phyloP scores from a whole-genome alignment of 1,284 basidiomycete genomes.

The Leccinum insigne region DNA sequence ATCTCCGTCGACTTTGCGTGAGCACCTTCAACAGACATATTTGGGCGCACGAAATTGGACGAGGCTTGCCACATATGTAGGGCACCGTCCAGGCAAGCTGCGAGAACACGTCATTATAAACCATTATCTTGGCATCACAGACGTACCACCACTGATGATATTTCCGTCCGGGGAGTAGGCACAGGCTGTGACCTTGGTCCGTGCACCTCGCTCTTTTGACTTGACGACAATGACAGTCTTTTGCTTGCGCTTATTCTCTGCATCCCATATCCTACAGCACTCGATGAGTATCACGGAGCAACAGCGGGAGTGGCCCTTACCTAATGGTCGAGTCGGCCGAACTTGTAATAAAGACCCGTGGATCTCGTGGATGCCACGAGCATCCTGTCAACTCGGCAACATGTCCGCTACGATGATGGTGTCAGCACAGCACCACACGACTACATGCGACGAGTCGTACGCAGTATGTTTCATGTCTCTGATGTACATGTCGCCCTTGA shows the following conservation, averaged over 20 bases:
- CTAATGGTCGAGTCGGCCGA: constrained; percentile 96
- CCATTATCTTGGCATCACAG: constrained; percentile 4
- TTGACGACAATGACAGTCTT: constrained; percentile 95
- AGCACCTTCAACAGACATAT: constrained; percentile 82
- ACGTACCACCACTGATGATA: constrained; percentile 82
- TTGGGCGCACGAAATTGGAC: constrained; percentile 91
- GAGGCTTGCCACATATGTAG: constrained; percentile 93
- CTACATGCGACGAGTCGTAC: constrained; percentile 45
- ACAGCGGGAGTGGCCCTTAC: constrained; percentile 39
- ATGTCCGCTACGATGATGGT: constrained; percentile 71
- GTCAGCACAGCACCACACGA: constrained; percentile 12
- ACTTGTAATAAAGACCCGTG: constrained; percentile 84
- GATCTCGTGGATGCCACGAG: constrained; percentile 88
- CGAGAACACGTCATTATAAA: constrained; percentile 11
- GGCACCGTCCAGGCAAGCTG: constrained; percentile 89
- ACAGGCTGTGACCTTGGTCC: constrained; percentile 90
- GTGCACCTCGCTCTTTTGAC: constrained; percentile 93
- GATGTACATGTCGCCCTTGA: constrained; percentile 98
- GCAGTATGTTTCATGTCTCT: constrained; percentile 97
- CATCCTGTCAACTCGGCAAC: constrained; percentile 92
- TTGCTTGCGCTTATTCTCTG: constrained; percentile 86
- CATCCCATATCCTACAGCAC: constrained; percentile 84
- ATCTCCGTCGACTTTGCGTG: constrained; percentile 84
- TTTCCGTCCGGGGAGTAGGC: constrained; percentile 86
- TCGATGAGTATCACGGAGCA: constrained; percentile 9